Evolutionary conservation across 2,329 filamentous ascomycete genomes (phyloP).

Genomic region (Arthrobotrys sinensis): DNA sequence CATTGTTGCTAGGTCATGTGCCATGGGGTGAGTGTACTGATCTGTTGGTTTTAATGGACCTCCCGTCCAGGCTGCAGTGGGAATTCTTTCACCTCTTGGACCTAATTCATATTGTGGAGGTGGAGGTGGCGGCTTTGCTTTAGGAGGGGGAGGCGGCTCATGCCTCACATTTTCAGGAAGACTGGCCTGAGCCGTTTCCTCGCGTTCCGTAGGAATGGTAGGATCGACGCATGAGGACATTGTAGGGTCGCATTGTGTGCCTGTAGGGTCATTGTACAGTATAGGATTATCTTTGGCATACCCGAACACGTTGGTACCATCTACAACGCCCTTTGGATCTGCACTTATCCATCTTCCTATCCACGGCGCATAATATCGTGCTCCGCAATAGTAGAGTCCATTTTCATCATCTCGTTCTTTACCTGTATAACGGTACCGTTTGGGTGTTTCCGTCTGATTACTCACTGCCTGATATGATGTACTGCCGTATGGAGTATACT

Average conservation of each 20-base stretch:
- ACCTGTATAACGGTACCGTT: conserved; percentile 64
- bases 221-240: background rate
- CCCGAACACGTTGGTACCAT: conserved; percentile 26
- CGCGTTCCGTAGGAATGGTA: background rate
- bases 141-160: background rate
- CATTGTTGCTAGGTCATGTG: background rate
- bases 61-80: background rate
- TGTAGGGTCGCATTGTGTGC: background rate
- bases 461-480: conserved; percentile 29
- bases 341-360: conserved; percentile 64
- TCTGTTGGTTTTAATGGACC: background rate
- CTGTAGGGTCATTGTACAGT: conserved; percentile 63
- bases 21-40: background rate
- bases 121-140: background rate
- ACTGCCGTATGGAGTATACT: conserved; percentile 65
- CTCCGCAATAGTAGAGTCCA: conserved; percentile 64
- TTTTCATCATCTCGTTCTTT: conserved; percentile 64
- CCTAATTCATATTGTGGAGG: background rate
- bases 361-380: conserved; percentile 65
- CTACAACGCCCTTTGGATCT: conserved; percentile 61
- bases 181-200: background rate
- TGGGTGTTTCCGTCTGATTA: conserved; percentile 57
- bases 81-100: background rate
- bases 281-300: conserved; percentile 27
- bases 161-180: background rate